Conservation (phyloP, 2,329 filamentous ascomycete genomes). For the Trichoderma sp. region DNA sequence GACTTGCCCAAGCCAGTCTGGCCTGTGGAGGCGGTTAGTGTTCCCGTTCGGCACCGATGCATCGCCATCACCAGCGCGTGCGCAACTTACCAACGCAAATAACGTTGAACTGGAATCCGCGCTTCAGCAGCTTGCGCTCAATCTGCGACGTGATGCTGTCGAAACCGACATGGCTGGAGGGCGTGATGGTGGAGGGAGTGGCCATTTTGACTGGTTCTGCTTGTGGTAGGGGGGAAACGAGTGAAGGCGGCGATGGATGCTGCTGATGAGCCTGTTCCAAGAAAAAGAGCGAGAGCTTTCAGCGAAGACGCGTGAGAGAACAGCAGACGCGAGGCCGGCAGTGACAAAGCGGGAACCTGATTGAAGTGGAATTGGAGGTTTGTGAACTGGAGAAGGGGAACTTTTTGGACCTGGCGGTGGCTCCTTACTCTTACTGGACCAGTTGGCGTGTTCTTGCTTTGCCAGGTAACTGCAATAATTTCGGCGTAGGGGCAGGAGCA, state of each 20-base stretch:
- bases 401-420: slow-evolving; percentile 35
- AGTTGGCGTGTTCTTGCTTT: slow-evolving; percentile 33
- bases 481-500: slow-evolving; percentile 42
- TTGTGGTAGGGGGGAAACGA: neutral
- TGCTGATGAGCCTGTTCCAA: slow-evolving; percentile 35
- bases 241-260: slow-evolving; percentile 13
- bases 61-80: neutral
- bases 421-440: slow-evolving; percentile 20
- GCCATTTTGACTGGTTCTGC: slow-evolving; percentile 44
- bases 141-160: slow-evolving; percentile 99
- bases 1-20: slow-evolving; percentile 99
- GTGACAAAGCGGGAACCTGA: slow-evolving; percentile 26
- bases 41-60: neutral
- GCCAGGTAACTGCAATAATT: slow-evolving; percentile 46
- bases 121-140: slow-evolving; percentile 98
- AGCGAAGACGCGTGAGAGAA: slow-evolving; percentile 25
- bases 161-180: slow-evolving; percentile 98
- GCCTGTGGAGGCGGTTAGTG: slow-evolving; percentile 52
- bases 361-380: slow-evolving; percentile 30
- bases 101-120: slow-evolving; percentile 99
- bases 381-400: slow-evolving; percentile 36
- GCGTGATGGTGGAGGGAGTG: slow-evolving; percentile 71
- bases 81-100: slow-evolving; percentile 89
- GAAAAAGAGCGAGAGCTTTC: slow-evolving; percentile 32
- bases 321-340: slow-evolving; percentile 20